Percentiles rank a stretch among this genome's conserved stretches.
Evolutionary conservation across 169 alveolate species (phyloP).

Genomic region (Plasmodium ovale): DNA sequence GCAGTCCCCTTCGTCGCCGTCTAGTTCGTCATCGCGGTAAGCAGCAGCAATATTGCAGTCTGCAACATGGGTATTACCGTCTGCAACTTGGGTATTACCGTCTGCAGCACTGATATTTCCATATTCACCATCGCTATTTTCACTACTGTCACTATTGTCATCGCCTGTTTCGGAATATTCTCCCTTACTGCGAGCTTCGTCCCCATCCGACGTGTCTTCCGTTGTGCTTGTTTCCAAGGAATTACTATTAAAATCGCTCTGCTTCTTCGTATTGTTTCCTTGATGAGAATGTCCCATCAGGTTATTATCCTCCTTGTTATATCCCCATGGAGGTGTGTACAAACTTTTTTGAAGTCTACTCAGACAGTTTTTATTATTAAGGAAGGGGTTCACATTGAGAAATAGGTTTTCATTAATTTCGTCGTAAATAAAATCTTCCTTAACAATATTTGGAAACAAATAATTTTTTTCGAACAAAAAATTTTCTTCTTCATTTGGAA

Average conservation of each 20-base stretch:
- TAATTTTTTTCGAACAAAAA: constrained; percentile 30
- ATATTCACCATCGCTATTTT: neutral
- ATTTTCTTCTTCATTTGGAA: neutral
- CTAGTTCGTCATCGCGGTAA: neutral
- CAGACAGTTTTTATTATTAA: neutral
- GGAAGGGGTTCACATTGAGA: constrained; percentile 22
- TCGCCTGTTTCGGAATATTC: neutral
- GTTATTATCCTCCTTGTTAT: neutral
- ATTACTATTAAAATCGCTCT: neutral
- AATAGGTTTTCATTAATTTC: constrained; percentile 22
- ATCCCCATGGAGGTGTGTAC: neutral
- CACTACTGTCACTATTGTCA: neutral
- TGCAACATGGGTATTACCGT: neutral
- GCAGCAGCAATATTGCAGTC: too few species aligned
- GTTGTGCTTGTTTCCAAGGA: neutral
- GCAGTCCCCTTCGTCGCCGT: constrained; percentile 20
- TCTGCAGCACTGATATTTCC: neutral
- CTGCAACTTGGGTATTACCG: neutral
- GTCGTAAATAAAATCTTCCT: constrained; percentile 10
- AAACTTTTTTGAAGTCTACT: constrained; percentile 5
- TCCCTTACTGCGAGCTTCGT: neutral
- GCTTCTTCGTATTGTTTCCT: neutral
- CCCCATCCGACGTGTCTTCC: neutral
- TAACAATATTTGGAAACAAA: constrained; percentile 21
- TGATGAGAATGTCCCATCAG: too few species aligned